Percentiles rank a stretch among this genome's conserved stretches.
phyloP scores from a whole-genome alignment of 148 eudicot species.

The Amaranthus palmeri region DNA sequence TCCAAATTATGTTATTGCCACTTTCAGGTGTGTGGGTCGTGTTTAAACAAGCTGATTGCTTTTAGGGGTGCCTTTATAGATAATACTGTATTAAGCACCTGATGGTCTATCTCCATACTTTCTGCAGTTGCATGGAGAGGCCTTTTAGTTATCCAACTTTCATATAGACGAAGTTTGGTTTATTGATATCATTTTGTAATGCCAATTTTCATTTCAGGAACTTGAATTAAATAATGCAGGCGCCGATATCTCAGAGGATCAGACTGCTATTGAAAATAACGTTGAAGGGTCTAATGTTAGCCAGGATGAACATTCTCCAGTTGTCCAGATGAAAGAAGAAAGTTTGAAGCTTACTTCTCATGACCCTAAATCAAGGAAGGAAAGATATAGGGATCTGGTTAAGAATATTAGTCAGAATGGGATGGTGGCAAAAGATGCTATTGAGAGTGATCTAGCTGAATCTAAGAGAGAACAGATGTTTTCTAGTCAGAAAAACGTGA shows the following conservation, averaged over 20 bases:
- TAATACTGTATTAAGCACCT: neutral
- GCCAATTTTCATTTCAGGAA: slow-evolving; percentile 39
- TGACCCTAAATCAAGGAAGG: slow-evolving; percentile 8
- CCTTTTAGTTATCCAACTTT: too few species aligned
- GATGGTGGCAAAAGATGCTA: slow-evolving; percentile 13
- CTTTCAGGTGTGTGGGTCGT: too few species aligned
- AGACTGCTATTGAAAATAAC: neutral
- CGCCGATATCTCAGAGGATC: slow-evolving; percentile 26
- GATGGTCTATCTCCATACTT: neutral
- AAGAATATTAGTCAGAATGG: slow-evolving; percentile 23
- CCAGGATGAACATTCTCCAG: slow-evolving; percentile 11
- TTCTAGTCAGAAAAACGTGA: slow-evolving; percentile 19
- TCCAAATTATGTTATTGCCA: too few species aligned
- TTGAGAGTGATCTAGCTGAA: slow-evolving; percentile 9
- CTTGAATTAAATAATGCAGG: slow-evolving; percentile 29
- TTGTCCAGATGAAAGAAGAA: slow-evolving; percentile 8
- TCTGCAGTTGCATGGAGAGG: too few species aligned
- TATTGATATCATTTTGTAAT: neutral
- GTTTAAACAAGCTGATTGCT: too few species aligned
- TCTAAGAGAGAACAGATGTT: slow-evolving; percentile 15
- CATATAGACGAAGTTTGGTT: neutral
- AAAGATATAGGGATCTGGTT: slow-evolving; percentile 16
- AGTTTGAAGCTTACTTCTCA: slow-evolving; percentile 12
- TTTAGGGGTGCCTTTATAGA: too few species aligned
- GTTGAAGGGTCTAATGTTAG: slow-evolving; percentile 19